A percentile compares a stretch with the other conserved stretches of the same genome.
These are phyloP conservation scores for Apostasia shenzhenica DNA, from an alignment of 106 monocot species.

Conservation along the genomic window DNA sequence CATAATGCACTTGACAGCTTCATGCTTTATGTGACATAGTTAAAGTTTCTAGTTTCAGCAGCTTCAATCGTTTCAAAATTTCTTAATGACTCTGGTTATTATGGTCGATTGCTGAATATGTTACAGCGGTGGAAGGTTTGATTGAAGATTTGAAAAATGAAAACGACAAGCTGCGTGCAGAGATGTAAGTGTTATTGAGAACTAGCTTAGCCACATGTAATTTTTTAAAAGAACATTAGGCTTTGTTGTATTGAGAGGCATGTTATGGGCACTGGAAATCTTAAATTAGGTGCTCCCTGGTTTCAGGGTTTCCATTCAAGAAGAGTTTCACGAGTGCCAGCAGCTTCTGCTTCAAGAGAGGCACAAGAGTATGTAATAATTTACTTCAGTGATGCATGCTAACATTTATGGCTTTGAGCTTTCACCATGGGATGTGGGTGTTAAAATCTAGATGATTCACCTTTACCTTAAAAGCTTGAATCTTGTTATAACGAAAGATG, in stretches of 20 bases:
- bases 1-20: neutral
- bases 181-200: slow-evolving; percentile 19
- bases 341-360: slow-evolving; percentile 32
- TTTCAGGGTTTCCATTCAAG: slow-evolving; percentile 33
- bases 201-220: too few species aligned
- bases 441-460: too few species aligned
- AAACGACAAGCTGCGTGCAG: slow-evolving; percentile 19
- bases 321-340: slow-evolving; percentile 16
- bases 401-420: too few species aligned
- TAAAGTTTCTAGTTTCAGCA: too few species aligned
- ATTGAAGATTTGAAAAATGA: slow-evolving; percentile 32
- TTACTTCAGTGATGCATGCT: too few species aligned
- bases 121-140: slow-evolving; percentile 26
- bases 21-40: too few species aligned
- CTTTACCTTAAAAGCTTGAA: too few species aligned
- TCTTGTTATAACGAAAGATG: too few species aligned
- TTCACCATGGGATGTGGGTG: too few species aligned
- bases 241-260: neutral
- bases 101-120: neutral
- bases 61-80: too few species aligned
- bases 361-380: slow-evolving; percentile 22
- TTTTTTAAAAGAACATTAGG: neutral
- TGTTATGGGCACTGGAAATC: neutral
- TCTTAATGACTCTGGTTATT: neutral
- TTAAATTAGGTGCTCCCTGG: neutral